Percentiles rank a stretch among this genome's conserved stretches.
phyloP scores from a whole-genome alignment of 2,329 filamentous ascomycete genomes.

The Chaetothyriales sp. region DNA sequence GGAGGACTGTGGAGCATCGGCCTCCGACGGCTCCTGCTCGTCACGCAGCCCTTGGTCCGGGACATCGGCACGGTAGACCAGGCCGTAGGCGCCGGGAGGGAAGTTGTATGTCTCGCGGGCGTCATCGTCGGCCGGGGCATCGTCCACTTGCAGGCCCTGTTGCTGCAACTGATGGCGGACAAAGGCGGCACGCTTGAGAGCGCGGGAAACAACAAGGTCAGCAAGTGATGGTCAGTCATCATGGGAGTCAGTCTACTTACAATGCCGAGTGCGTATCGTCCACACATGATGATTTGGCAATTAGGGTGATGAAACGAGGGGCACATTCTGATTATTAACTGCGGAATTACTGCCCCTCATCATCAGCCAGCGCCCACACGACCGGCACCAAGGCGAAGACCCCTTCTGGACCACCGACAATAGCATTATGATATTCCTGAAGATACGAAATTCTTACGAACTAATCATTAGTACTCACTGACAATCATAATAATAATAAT shows the following conservation, averaged over 20 bases:
- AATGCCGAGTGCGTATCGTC: constrained; percentile 49
- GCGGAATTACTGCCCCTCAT: too few relatives aligned
- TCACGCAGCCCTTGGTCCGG: constrained; percentile 43
- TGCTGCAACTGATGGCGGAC: constrained; percentile 59
- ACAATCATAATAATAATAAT: too few relatives aligned
- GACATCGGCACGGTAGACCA: constrained; percentile 68
- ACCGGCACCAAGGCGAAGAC: too few relatives aligned
- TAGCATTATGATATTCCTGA: too few relatives aligned
- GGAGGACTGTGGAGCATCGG: constrained; percentile 4
- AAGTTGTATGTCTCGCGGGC: constrained; percentile 78
- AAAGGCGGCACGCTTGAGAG: constrained; percentile 53
- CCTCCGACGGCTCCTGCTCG: constrained; percentile 11
- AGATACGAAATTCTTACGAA: too few relatives aligned
- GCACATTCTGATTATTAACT: too few relatives aligned
- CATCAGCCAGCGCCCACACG: too few relatives aligned
- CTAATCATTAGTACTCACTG: too few relatives aligned
- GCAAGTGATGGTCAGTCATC: constrained; percentile 3
- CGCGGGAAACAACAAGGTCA: constrained; percentile 6
- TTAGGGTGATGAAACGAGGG: too few relatives aligned
- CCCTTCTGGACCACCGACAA: too few relatives aligned
- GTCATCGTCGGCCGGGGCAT: constrained; percentile 55
- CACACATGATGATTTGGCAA: constrained; percentile 42
- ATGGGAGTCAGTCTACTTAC: constrained; percentile 27
- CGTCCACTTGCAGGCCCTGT: constrained; percentile 56
- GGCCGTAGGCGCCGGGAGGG: constrained; percentile 68